Base-by-base conservation (phyloP, 805 yeast species). In the Wickerhamiella galacta region DNA sequence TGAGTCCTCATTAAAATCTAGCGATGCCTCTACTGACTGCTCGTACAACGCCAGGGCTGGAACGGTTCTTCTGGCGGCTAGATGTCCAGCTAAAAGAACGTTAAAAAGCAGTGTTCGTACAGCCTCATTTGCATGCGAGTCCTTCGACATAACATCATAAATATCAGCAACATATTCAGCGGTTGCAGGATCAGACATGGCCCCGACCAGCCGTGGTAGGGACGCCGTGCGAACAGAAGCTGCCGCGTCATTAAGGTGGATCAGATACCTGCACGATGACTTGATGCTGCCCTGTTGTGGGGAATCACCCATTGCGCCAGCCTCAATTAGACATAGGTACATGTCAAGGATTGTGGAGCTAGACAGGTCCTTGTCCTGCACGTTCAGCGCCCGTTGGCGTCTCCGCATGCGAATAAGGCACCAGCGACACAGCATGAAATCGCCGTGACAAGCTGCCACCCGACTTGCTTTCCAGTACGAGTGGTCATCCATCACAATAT, bases 401-500 rank as follows among this genome's bases (percentile, higher is more conserved):
- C 48, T 35, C 6, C 45, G 41, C 39, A 41, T 35, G 8, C 53
- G 41, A 30, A 49, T 32, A n/a, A 46, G 35, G 1, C 51, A 45
- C 55, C 54, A 52, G 25, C 47, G 43, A 18, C 48, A 47, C 44
- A 52, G 34, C 1, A 32, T 21, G n/a, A 41, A 29, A 24, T 51
- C 46, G n/a, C 54, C 54, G 20, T 47, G 16, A 6, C 30, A 20
- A 1, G 49, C 37, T 3, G 49, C 57, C 2, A 49, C 25, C 10
- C 38, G 39, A 1, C 48, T 45, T 41, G 52, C 40, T 6, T 42
- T 32, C 20, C 39, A 27, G 32, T 45, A 48, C 20, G 48, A 39
- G 35, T 39, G 41, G 32, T 52, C 56, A 30, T 49, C 54, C n/a
- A 49, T 38, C 11, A 51, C 49, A 1, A 52, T 39, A 10, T 35